phyloP scores from a whole-genome alignment of 805 yeast genomes.

The Sungouiella blattae region DNA sequence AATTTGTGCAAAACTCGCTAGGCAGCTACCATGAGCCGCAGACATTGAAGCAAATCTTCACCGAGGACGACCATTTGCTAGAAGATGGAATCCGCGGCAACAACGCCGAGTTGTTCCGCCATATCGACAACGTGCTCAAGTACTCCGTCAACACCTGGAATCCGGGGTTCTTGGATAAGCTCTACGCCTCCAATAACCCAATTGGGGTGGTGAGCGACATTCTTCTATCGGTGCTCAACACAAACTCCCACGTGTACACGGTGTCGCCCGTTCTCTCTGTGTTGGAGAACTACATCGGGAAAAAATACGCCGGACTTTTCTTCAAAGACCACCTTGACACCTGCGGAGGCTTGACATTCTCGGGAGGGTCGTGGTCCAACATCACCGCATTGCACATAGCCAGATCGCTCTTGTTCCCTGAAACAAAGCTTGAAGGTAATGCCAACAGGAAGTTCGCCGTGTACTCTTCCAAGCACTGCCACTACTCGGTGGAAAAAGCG shows the following conservation, averaged over 20 bases:
- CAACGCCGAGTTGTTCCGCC: constrained; percentile 39
- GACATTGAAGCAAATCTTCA: constrained; percentile 35
- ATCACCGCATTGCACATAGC: constrained; percentile 79
- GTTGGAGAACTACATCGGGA: constrained; percentile 66
- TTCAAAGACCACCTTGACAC: constrained; percentile 39
- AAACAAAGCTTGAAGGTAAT: constrained; percentile 64
- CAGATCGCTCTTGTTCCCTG: constrained; percentile 61
- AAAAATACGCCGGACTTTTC: constrained; percentile 64
- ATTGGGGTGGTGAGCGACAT: constrained; percentile 76
- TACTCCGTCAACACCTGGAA: constrained; percentile 84
- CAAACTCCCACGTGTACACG: constrained; percentile 82
- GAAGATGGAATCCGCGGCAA: constrained; percentile 31
- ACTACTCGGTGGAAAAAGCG: constrained; percentile 77
- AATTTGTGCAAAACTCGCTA: constrained; percentile 39
- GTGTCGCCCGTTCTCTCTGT: constrained; percentile 79
- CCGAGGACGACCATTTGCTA: constrained; percentile 31
- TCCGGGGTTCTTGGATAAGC: constrained; percentile 78
- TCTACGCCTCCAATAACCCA: constrained; percentile 83
- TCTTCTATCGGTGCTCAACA: constrained; percentile 64
- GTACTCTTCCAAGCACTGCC: constrained; percentile 68
- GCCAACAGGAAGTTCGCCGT: constrained; percentile 54
- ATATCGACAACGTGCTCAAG: constrained; percentile 54
- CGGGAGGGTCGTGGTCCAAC: constrained; percentile 88
- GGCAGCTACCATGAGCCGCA: constrained; percentile 54
- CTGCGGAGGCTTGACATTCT: constrained; percentile 80